Conservation (phyloP, 164 flowering plant species). For the Malania oleifera region DNA sequence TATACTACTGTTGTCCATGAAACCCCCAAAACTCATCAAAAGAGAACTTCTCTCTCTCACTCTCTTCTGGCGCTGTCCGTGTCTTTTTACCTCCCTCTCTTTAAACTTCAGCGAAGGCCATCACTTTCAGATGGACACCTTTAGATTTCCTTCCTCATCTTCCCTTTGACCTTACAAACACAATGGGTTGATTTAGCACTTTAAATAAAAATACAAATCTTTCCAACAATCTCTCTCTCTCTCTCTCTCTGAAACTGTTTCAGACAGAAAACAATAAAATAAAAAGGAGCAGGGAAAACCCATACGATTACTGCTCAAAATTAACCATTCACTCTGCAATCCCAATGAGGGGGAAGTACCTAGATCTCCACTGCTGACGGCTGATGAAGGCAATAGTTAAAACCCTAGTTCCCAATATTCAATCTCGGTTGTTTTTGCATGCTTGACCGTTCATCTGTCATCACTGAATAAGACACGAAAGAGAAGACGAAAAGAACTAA, state of each 20-base stretch:
- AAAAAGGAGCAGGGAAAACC: conserved; percentile 18
- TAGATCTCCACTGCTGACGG: not conserved
- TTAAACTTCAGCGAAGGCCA: not conserved
- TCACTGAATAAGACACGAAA: conserved; percentile 3
- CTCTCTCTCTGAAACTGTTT: conserved; percentile 11
- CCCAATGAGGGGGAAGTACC: not conserved
- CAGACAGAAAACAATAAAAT: conserved; percentile 1
- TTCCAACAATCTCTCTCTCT: not conserved
- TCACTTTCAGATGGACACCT: conserved; percentile 8
- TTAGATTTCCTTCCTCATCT: conserved; percentile 12
- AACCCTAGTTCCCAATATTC: conserved; percentile 9
- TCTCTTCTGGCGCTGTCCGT: no score
- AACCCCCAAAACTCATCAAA: conserved; percentile 25
- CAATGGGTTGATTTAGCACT: no score
- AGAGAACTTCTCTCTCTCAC: not conserved
- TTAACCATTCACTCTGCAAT: not conserved
- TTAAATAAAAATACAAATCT: not conserved
- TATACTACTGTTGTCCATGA: no score
- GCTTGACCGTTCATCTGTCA: conserved; percentile 24
- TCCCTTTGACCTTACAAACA: not conserved
- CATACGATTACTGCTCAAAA: not conserved
- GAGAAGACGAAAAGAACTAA: not conserved
- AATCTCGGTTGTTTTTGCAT: not conserved
- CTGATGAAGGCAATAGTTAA: not conserved
- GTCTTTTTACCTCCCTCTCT: not conserved